Evolutionary conservation across 108 stramenopile species (phyloP).

Genomic region (Aurantiochytrium sp.): DNA sequence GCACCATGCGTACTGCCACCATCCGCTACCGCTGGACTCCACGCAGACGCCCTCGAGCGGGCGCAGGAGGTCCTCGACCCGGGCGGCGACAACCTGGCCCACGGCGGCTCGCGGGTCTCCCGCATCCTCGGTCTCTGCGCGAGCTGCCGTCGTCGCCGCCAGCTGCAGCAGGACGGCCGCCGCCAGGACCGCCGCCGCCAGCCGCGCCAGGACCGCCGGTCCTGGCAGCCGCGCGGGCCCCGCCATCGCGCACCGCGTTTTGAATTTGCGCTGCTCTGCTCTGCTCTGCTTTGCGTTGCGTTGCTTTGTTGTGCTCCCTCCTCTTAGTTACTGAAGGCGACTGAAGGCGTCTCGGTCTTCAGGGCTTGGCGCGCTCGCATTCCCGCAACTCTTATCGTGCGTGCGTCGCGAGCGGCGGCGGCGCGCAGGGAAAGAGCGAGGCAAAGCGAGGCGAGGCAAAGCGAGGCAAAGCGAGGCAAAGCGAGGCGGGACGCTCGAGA

Average conservation of each 20-base stretch:
- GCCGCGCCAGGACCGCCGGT: not conserved
- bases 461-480: too few species aligned
- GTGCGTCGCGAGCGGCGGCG: too few species aligned
- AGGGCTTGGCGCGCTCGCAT: too few species aligned
- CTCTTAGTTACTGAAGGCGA: too few species aligned
- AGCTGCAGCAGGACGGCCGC: too few species aligned
- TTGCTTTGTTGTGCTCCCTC: not conserved
- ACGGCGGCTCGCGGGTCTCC: not conserved
- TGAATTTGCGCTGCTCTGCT: not conserved
- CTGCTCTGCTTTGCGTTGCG: not conserved
- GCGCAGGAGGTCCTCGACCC: not conserved
- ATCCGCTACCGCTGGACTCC: not conserved
- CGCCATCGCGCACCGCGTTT: not conserved
- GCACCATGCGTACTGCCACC: constrained; percentile 16
- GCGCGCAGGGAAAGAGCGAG: too few species aligned
- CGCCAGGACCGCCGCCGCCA: not conserved
- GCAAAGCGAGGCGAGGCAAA: too few species aligned
- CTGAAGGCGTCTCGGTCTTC: too few species aligned
- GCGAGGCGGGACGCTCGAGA: too few species aligned
- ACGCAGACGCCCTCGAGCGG: not conserved
- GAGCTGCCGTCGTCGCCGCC: too few species aligned
- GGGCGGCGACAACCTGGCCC: not conserved
- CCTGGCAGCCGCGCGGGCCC: not conserved
- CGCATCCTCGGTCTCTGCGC: too few species aligned
- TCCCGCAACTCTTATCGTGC: too few species aligned